These are phyloP conservation scores for Vaccinium vitisidaea DNA, from an alignment of 148 eudicot genomes.

Conservation along the genomic window DNA sequence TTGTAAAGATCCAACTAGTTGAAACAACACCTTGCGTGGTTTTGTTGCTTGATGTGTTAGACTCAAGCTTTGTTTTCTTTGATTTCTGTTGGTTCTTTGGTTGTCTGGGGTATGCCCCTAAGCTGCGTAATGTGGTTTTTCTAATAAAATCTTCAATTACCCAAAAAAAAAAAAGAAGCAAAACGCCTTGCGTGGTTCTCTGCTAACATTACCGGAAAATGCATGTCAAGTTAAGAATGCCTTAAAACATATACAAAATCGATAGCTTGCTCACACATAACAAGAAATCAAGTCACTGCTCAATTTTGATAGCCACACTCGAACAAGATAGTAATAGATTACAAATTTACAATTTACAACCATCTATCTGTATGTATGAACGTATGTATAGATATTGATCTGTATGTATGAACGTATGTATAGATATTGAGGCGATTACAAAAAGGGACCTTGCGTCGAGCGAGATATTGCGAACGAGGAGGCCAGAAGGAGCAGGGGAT, in stretches of 20 bases:
- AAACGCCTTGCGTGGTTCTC: not conserved
- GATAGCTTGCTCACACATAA: not conserved
- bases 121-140: too few relatives aligned
- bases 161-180: too few relatives aligned
- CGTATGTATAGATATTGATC: not conserved
- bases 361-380: too few relatives aligned
- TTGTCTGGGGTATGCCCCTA: too few relatives aligned
- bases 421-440: not conserved
- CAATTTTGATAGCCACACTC: not conserved
- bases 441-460: conserved; percentile 43
- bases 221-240: not conserved
- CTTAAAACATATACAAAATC: not conserved
- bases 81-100: too few relatives aligned
- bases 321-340: not conserved
- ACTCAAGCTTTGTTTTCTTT: too few relatives aligned
- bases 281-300: not conserved
- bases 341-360: too few relatives aligned
- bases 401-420: too few relatives aligned
- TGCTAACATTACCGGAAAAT: not conserved
- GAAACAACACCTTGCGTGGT: not conserved
- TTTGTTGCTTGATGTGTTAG: too few relatives aligned
- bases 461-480: conserved; percentile 56
- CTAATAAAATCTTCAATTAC: too few relatives aligned
- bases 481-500: conserved; percentile 48
- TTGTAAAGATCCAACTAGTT: not conserved